Evolutionary conservation across 768 basidiomycete genomes (phyloP), one percentile per base, ranked within the genome.

Genomic region (Suillus discolor): DNA sequence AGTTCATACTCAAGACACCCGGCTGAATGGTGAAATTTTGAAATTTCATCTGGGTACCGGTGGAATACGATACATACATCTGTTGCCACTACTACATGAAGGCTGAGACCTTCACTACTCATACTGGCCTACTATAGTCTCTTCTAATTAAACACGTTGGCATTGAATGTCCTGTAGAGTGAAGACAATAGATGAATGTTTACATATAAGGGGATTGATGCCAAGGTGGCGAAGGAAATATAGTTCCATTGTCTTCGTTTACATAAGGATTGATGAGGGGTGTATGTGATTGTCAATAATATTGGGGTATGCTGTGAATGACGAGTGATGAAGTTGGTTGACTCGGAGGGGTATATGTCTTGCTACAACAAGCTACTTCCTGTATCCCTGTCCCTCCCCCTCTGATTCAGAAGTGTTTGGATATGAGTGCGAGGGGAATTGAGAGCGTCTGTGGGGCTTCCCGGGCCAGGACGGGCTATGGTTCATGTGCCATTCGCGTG

Each of bases 401-500:
- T 75, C 74, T 16, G 65, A 66, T 45, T 73, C 73, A 2, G 73
- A 68, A 12, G 63, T 62, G 20, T 62, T 41, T 39, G 57, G 6
- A 28, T 28, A 9, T 18, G 57, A 41, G 2, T 39, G 39, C 25
- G 57, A 59, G 16, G 38, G 3, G 23, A 59, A 59, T 25, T 41
- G 57, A 18, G 57, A 28, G 16, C 57, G 23, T 28, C 16, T 41
- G 57, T 4, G 36, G 2, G 72, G 67, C 15, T 16, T 51, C 15
- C 49, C 8, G 31, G 13, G n/a, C 49, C 41, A 41, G 20, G 69
- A 11, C 12, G 62, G 42, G 53, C 59, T 38, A 3, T 65, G 66
- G 11, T 66, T 71, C 15, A 61, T 62, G 20, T 63, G 67, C 75
- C 75, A 77, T 8, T 61, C 70, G 25, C 20, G 18, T 31, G 75